These are phyloP conservation scores for Kwoniella shivajii DNA, from an alignment of 1,284 basidiomycete species.

Conservation along the genomic window DNA sequence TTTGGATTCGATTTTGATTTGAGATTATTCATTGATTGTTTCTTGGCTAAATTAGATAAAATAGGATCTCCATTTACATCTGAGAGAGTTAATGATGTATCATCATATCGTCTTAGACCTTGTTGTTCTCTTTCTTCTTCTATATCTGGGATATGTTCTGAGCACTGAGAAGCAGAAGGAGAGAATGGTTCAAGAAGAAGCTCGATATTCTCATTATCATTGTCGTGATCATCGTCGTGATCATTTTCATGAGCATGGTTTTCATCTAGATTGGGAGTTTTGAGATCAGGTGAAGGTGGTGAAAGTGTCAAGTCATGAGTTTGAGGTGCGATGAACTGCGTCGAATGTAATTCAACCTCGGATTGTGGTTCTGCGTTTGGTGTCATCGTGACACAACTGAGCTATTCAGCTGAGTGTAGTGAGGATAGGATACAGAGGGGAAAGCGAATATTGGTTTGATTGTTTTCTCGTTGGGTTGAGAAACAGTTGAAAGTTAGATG, in stretches of 20 bases:
- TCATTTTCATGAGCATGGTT: background rate
- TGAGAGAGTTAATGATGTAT: constrained; percentile 7
- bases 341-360: background rate
- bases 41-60: constrained; percentile 19
- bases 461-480: background rate
- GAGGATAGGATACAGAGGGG: too few species aligned
- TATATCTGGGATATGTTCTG: background rate
- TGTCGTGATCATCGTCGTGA: background rate
- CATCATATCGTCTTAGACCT: constrained; percentile 1
- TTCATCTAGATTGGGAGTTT: background rate
- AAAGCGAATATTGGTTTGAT: too few species aligned
- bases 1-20: too few species aligned
- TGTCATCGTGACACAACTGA: constrained; percentile 4
- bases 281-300: constrained; percentile 1
- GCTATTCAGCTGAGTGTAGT: too few species aligned
- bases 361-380: constrained; percentile 8
- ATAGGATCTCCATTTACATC: constrained; percentile 32
- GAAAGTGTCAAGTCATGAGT: background rate
- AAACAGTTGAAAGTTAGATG: too few species aligned
- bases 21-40: too few species aligned
- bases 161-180: background rate
- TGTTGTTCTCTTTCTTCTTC: background rate
- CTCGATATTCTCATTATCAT: constrained; percentile 7
- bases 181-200: background rate
- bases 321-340: background rate